Base-by-base conservation (phyloP, 2,329 filamentous ascomycete genomes). In the Cercospora sp. region DNA sequence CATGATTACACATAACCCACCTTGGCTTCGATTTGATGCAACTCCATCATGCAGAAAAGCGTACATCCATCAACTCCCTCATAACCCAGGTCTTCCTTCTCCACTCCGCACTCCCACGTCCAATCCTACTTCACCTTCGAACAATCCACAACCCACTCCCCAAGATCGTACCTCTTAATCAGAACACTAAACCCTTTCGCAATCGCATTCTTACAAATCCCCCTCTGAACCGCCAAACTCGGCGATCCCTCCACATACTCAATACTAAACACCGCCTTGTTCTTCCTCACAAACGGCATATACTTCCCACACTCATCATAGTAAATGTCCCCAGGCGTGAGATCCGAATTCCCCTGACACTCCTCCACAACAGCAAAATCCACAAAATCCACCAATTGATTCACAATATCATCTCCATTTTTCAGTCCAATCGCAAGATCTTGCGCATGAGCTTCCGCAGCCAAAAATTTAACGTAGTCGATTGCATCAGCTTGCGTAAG, bases 251-350 rank as follows among this genome's bases (percentile, higher is more conserved):
- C 81, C 6, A 88, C 88, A 74, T 92, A 92, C 79, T 92, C 90
- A 71, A 92, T 90, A 76, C 91, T 87, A 76, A 91, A 91, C 36
- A 92, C 89, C 2, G 90, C 89, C 77, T 91, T 91, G 26, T 82
- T 82, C 6, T 84, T 84, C 12, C 83, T 73, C 60, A 89, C 83
- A 74, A 91, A 91, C 2, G 84, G 78, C 1, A 80, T 77, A 76
- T 88, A 91, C 1, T 79, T 83, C 48, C 80, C 79, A 75, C 89
- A 91, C 75, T 91, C 89, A 3, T 80, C 69, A 73, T 86, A 87
- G 8, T 61, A 33, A 1, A 4, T 13, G 0, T 12, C 16, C 5
- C 30, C 53, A 3, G 23, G 5, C 5, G 57, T 16, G 1, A 45
- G 23, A 48, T 40, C 40, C 28, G 36, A 48, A 18, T 61, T 42